Conservation (phyloP, 768 basidiomycete genomes). For the Agaricus blazei region DNA sequence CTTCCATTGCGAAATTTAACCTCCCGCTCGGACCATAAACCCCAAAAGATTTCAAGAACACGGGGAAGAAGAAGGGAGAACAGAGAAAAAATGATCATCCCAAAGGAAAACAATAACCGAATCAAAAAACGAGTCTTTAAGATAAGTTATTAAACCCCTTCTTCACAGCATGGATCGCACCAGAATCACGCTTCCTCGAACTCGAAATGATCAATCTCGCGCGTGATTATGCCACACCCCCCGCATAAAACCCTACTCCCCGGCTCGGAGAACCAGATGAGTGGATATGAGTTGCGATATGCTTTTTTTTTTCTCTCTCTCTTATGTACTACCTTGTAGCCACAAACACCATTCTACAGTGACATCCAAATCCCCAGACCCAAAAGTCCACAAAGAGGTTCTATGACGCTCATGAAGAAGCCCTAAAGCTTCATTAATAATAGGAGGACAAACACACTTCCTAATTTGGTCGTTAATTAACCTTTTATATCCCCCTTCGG, state of each 20-base stretch:
- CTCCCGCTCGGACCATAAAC: background rate
- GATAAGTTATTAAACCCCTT: background rate
- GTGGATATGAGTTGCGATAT: no score
- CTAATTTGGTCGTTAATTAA: conserved; percentile 6
- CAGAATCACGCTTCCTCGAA: background rate
- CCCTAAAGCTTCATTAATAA: background rate
- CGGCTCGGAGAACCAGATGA: no score
- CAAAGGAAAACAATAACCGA: background rate
- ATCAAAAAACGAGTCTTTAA: background rate
- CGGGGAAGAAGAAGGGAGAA: background rate
- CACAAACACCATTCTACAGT: no score
- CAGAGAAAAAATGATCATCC: no score
- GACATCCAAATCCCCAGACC: no score
- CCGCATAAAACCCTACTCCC: no score
- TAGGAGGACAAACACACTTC: conserved; percentile 5
- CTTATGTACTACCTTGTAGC: no score
- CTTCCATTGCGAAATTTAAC: background rate
- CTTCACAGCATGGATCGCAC: background rate
- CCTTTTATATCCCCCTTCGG: conserved; percentile 6
- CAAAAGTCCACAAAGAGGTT: background rate
- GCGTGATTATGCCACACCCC: no score
- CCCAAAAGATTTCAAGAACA: background rate
- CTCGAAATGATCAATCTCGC: no score
- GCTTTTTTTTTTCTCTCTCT: no score
- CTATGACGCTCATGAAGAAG: background rate